Evolutionary conservation across 768 basidiomycete genomes (phyloP).

Genomic region (Mycena leptocephala): DNA sequence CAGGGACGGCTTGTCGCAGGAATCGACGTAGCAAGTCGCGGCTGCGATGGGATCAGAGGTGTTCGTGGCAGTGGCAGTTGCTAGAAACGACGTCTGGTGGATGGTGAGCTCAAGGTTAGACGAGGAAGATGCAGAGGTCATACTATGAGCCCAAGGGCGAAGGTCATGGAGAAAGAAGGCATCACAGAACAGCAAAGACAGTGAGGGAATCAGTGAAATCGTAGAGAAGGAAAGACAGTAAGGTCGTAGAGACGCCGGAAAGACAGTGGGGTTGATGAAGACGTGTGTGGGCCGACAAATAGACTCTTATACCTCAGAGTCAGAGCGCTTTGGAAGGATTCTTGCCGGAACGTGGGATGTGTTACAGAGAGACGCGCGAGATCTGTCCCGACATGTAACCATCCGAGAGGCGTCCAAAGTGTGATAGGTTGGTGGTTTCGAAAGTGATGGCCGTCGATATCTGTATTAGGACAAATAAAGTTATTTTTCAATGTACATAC

Average conservation of each 20-base stretch:
- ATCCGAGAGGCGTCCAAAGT: conserved; percentile 21
- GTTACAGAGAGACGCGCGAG: conserved; percentile 17
- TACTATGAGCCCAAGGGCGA: conserved; percentile 26
- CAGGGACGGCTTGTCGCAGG: conserved; percentile 20
- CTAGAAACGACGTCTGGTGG: conserved; percentile 23
- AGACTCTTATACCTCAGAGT: conserved; percentile 26
- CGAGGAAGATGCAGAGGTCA: conserved; percentile 20
- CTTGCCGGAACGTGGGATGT: conserved; percentile 14
- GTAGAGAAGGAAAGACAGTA: conserved; percentile 16
- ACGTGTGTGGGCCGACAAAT: conserved; percentile 20
- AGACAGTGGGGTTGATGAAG: conserved; percentile 27
- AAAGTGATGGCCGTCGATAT: conserved; percentile 22
- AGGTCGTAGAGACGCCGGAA: conserved; percentile 18
- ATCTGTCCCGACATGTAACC: conserved; percentile 24
- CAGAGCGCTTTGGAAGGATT: conserved; percentile 16
- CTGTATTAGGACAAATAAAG: too few species aligned
- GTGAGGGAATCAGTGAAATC: conserved; percentile 22
- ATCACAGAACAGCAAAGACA: conserved; percentile 24
- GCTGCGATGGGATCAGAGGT: conserved; percentile 11
- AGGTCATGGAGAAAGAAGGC: conserved; percentile 24
- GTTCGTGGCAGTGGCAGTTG: conserved; percentile 21
- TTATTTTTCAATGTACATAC: too few species aligned
- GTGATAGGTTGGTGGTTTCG: conserved; percentile 24
- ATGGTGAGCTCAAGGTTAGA: conserved; percentile 25
- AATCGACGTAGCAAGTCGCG: conserved; percentile 24